Percentiles rank a stretch among this genome's conserved stretches.
Conservation (phyloP, 257 asterid species). For the Solanum piurae region DNA sequence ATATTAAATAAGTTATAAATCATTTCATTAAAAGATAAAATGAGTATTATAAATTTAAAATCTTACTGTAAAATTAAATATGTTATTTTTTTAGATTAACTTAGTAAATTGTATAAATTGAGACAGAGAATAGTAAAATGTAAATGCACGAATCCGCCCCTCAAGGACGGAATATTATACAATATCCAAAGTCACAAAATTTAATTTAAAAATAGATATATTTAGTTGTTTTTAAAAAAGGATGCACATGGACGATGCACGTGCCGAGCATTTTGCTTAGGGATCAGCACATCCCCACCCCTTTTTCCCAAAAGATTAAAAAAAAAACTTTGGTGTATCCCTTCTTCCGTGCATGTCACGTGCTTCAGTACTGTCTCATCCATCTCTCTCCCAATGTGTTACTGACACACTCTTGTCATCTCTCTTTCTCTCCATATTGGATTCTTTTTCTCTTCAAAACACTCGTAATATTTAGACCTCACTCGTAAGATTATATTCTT, state of each 20-base stretch:
- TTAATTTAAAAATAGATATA: neutral
- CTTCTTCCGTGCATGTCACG: conserved; percentile 34
- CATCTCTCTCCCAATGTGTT: neutral
- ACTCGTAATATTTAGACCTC: neutral
- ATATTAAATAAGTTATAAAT: no score
- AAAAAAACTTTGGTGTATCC: neutral
- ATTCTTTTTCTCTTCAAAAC: neutral
- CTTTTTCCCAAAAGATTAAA: neutral
- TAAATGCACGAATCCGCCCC: neutral
- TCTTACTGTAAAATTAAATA: no score
- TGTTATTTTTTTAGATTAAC: neutral
- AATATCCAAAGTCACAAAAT: neutral
- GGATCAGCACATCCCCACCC: conserved; percentile 36
- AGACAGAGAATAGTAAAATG: neutral
- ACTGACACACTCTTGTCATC: neutral
- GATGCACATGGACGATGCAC: conserved; percentile 21
- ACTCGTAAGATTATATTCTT: neutral
- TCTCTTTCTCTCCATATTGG: neutral
- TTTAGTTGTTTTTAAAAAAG: neutral
- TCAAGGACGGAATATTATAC: conserved; percentile 6
- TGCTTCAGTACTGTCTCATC: conserved; percentile 30
- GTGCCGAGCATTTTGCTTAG: conserved; percentile 48
- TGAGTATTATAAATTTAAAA: no score
- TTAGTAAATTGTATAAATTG: no score
- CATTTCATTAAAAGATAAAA: no score